Percentiles rank a stretch among this genome's conserved stretches.
These are phyloP conservation scores for Tagetes patula DNA, from an alignment of 129 eudicot genomes.

Conservation along the genomic window DNA sequence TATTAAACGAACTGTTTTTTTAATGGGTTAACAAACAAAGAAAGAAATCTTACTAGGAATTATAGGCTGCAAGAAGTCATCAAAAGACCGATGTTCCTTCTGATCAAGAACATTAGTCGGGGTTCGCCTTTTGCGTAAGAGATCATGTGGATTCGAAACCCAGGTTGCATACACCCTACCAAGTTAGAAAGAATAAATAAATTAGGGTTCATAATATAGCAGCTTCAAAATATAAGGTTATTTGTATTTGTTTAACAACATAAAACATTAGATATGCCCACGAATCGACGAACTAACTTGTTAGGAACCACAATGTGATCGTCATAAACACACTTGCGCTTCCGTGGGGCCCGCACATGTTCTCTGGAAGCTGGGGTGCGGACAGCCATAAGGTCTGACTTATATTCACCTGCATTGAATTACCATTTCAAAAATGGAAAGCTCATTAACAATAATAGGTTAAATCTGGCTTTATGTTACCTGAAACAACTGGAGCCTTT, in stretches of 20 bases:
- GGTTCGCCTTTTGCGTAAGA: slow-evolving; percentile 44
- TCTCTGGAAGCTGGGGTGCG: slow-evolving; percentile 73
- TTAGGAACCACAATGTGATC: slow-evolving; percentile 30
- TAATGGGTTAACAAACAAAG: background rate
- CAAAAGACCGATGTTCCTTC: slow-evolving; percentile 35
- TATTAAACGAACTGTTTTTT: background rate
- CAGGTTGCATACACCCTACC: slow-evolving; percentile 54
- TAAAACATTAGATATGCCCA: background rate
- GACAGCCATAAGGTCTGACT: slow-evolving; percentile 43
- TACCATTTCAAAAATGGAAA: slow-evolving; percentile 8
- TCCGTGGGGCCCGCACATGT: slow-evolving; percentile 36
- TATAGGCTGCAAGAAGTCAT: slow-evolving; percentile 49
- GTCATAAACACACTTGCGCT: slow-evolving; percentile 51
- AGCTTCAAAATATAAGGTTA: background rate
- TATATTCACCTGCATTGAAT: slow-evolving; percentile 39
- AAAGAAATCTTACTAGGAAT: slow-evolving; percentile 50
- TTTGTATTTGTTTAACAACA: background rate
- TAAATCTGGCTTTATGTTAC: slow-evolving; percentile 16
- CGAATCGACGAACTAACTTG: slow-evolving; percentile 39
- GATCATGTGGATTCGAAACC: slow-evolving; percentile 49
- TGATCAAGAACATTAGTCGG: slow-evolving; percentile 36
- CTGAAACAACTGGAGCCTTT: slow-evolving; percentile 46
- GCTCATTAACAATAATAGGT: background rate
- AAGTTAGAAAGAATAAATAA: background rate
- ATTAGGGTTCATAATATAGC: background rate